Conservation (phyloP, 352 stramenopile species). For the Phytophthora sp. region DNA sequence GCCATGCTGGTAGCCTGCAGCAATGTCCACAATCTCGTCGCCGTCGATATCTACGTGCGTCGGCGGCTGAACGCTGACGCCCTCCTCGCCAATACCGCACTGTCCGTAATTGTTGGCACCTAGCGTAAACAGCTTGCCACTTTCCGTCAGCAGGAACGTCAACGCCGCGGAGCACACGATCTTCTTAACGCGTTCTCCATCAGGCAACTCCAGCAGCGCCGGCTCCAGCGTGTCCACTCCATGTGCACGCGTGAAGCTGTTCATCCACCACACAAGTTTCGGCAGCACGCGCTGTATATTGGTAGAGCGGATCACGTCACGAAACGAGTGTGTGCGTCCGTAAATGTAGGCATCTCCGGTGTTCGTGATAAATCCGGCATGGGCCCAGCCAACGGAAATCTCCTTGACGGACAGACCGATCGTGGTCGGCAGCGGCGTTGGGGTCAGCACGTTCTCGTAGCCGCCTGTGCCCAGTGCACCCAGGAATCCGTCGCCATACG, state of each 20-base stretch:
- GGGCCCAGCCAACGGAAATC: slow-evolving; percentile 80
- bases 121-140: slow-evolving; percentile 79
- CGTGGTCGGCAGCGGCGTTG: slow-evolving; percentile 55
- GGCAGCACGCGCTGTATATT: slow-evolving; percentile 85
- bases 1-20: slow-evolving; percentile 81
- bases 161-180: slow-evolving; percentile 87
- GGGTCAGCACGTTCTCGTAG: slow-evolving; percentile 60
- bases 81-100: slow-evolving; percentile 69
- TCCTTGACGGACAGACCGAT: slow-evolving; percentile 54
- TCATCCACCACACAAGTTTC: slow-evolving; percentile 72
- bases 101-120: slow-evolving; percentile 85
- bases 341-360: slow-evolving; percentile 76
- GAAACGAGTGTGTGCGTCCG: slow-evolving; percentile 83
- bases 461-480: slow-evolving; percentile 72
- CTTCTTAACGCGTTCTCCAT: slow-evolving; percentile 67
- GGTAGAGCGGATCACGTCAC: slow-evolving; percentile 82
- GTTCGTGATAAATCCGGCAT: slow-evolving; percentile 75
- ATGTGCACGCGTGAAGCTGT: slow-evolving; percentile 66
- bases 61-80: slow-evolving; percentile 62
- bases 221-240: slow-evolving; percentile 74
- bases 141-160: slow-evolving; percentile 77
- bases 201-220: slow-evolving; percentile 59
- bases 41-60: slow-evolving; percentile 67
- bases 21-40: slow-evolving; percentile 73
- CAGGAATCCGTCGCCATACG: slow-evolving; percentile 82